Evolutionary conservation across 352 stramenopile species (phyloP).

Genomic region (Globisporangium mamillatum): DNA sequence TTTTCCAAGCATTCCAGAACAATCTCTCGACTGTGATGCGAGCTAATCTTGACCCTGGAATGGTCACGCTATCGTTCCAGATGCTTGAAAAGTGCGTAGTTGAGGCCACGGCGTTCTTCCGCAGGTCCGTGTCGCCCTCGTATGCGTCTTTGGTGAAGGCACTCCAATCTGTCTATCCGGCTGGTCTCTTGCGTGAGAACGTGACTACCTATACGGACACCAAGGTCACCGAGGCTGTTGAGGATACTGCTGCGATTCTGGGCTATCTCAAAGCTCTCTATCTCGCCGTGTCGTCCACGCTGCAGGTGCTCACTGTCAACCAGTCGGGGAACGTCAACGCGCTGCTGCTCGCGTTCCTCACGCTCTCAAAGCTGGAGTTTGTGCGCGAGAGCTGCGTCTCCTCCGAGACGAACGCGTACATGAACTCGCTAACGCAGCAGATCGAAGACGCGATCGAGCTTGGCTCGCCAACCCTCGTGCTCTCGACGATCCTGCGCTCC

Average conservation of each 20-base stretch:
- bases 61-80: constrained; percentile 11
- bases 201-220: constrained; percentile 15
- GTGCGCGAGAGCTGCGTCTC: constrained; percentile 38
- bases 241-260: constrained; percentile 10
- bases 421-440: constrained; percentile 40
- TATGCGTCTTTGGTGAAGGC: constrained; percentile 25
- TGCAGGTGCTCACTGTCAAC: constrained; percentile 3
- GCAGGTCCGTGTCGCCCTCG: constrained; percentile 14
- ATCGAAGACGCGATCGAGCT: constrained; percentile 38
- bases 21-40: neutral
- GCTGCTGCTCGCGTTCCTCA: constrained; percentile 24
- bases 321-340: neutral
- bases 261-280: constrained; percentile 15
- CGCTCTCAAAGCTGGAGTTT: constrained; percentile 45
- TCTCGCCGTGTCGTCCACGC: neutral
- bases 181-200: constrained; percentile 23
- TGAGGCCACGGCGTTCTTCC: constrained; percentile 33
- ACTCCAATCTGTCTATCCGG: constrained; percentile 28
- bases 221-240: neutral
- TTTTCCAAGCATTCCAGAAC: neutral
- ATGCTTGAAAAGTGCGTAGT: constrained; percentile 23
- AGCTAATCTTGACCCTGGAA: neutral
- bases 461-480: constrained; percentile 16
- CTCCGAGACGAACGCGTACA: constrained; percentile 26
- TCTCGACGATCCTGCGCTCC: constrained; percentile 30